Percentiles rank a stretch among this genome's conserved stretches.
These are phyloP conservation scores for Boechera divaricarpa DNA, from an alignment of 345 rosid species.

Conservation along the genomic window DNA sequence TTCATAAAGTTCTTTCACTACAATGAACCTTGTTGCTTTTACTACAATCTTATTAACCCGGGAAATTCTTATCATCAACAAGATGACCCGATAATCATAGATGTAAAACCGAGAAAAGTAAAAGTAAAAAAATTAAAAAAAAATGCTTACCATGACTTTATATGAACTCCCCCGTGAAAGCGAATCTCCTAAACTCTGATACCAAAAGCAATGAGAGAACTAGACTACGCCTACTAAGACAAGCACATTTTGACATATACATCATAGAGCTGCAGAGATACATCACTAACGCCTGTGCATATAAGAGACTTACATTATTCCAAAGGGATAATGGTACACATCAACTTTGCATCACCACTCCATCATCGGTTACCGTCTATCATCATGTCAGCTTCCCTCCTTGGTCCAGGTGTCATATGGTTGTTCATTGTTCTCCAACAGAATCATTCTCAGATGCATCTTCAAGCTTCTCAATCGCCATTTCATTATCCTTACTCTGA, in stretches of 20 bases:
- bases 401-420: slow-evolving; percentile 17
- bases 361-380: background rate
- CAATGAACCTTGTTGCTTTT: slow-evolving; percentile 16
- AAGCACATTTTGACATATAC: slow-evolving; percentile 36
- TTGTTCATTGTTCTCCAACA: slow-evolving; percentile 33
- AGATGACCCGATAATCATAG: slow-evolving; percentile 22
- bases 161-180: slow-evolving; percentile 24
- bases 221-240: slow-evolving; percentile 39
- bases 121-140: background rate
- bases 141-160: slow-evolving; percentile 32
- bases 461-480: slow-evolving; percentile 26
- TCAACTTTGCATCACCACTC: slow-evolving; percentile 41
- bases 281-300: slow-evolving; percentile 35
- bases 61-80: slow-evolving; percentile 26
- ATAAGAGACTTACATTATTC: slow-evolving; percentile 46
- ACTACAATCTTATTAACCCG: slow-evolving; percentile 31
- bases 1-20: slow-evolving; percentile 28
- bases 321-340: slow-evolving; percentile 28
- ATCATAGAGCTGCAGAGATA: slow-evolving; percentile 36
- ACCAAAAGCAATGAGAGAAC: slow-evolving; percentile 18
- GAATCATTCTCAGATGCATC: slow-evolving; percentile 30
- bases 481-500: slow-evolving; percentile 37
- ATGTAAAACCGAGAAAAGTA: background rate
- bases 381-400: slow-evolving; percentile 24
- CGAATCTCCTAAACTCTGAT: slow-evolving; percentile 15